Evolutionary conservation across 257 asterid species (phyloP).

Genomic region (Solanum corneliomulleri): DNA sequence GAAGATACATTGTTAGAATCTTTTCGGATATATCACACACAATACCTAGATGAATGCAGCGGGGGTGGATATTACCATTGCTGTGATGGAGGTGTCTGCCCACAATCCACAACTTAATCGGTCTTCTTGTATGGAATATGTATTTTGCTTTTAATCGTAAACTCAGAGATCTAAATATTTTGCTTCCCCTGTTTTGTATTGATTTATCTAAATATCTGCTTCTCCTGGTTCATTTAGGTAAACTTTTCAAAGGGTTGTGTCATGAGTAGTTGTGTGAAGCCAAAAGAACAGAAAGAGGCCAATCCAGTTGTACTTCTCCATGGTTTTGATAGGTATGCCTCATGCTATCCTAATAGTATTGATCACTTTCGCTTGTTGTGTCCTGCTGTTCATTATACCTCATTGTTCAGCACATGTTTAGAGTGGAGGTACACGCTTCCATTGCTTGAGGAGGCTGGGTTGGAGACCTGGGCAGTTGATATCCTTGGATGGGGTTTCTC

Average conservation of each 20-base stretch:
- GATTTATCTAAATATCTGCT: background rate
- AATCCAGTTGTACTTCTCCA: conserved; percentile 84
- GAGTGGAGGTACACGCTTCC: conserved; percentile 92
- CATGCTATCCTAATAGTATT: conserved; percentile 2
- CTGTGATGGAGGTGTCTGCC: background rate
- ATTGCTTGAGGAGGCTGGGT: conserved; percentile 77
- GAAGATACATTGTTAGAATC: background rate
- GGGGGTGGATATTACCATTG: background rate
- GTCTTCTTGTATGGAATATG: background rate
- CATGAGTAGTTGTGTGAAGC: conserved; percentile 87
- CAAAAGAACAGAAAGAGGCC: conserved; percentile 20
- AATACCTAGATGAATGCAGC: background rate
- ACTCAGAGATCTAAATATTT: background rate
- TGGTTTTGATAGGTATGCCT: conserved; percentile 82
- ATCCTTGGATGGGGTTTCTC: conserved; percentile 97
- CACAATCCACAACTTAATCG: background rate
- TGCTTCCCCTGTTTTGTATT: background rate
- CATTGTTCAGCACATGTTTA: conserved; percentile 77
- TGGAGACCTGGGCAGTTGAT: conserved; percentile 84
- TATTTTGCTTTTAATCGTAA: background rate
- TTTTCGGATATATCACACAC: background rate
- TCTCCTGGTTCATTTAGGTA: conserved; percentile 30
- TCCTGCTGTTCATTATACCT: conserved; percentile 34
- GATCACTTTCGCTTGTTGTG: background rate
- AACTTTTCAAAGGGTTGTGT: conserved; percentile 31